Conservation (phyloP, 192 early-diverging fungal species). For the Linnemannia elongata region DNA sequence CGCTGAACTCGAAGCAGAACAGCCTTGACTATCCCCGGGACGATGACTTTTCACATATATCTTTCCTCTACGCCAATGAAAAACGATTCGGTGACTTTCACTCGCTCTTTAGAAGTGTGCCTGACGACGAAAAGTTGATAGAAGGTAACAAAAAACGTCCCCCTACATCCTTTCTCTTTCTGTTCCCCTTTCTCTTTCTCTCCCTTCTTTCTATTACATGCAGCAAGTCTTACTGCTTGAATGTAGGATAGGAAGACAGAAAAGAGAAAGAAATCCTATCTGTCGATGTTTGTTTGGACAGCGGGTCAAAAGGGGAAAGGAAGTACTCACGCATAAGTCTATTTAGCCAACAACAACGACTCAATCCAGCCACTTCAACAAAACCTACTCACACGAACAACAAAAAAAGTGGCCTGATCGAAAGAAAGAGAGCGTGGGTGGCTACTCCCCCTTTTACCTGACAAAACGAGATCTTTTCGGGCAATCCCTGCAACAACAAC, state of each 20-base stretch:
- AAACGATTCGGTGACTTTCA: slow-evolving; percentile 69
- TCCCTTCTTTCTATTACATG: neutral
- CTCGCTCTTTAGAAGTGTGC: slow-evolving; percentile 67
- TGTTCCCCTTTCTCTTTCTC: neutral
- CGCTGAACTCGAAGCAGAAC: slow-evolving; percentile 10
- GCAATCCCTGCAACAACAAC: neutral
- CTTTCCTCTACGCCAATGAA: slow-evolving; percentile 55
- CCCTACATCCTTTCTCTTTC: neutral
- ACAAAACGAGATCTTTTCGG: neutral
- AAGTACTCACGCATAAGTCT: neutral
- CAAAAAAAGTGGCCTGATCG: slow-evolving; percentile 2
- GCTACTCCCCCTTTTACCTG: neutral
- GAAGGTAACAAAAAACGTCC: slow-evolving; percentile 56
- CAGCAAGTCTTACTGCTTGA: neutral
- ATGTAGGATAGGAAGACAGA: neutral
- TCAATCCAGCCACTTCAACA: neutral
- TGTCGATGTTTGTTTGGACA: neutral
- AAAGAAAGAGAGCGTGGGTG: neutral
- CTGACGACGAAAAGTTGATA: slow-evolving; percentile 66
- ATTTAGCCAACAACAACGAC: neutral
- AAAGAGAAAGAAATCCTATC: neutral
- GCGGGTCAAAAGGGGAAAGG: neutral
- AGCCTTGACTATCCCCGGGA: slow-evolving; percentile 19
- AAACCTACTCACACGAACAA: neutral
- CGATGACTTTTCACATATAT: slow-evolving; percentile 23